phyloP scores from a whole-genome alignment of 179 eudicot genomes.

The Corrigiola litoralis region DNA sequence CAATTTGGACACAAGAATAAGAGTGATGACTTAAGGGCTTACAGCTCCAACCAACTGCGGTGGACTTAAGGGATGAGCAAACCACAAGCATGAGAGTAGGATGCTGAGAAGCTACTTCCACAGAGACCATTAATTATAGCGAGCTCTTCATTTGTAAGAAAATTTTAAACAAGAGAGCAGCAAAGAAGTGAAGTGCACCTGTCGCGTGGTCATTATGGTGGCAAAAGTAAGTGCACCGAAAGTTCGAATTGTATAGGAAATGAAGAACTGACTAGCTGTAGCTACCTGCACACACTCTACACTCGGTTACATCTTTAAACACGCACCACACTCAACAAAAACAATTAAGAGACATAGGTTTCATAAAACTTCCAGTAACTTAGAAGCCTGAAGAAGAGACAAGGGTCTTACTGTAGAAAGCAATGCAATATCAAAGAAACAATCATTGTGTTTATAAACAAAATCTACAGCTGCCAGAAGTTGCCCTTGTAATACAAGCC shows the following conservation, averaged over 20 bases:
- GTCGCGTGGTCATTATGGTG: slow-evolving; percentile 98
- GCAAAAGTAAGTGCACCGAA: slow-evolving; percentile 98
- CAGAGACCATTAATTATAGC: not conserved
- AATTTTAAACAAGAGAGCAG: not conserved
- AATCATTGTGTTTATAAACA: slow-evolving; percentile 66
- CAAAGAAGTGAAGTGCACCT: slow-evolving; percentile 36
- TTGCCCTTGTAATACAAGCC: slow-evolving; percentile 74
- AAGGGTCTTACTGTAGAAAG: slow-evolving; percentile 93
- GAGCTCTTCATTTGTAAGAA: not conserved
- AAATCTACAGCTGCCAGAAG: slow-evolving; percentile 83
- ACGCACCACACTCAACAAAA: not conserved
- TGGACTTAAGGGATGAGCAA: slow-evolving; percentile 83
- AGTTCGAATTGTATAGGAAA: slow-evolving; percentile 90
- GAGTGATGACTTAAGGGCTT: slow-evolving; percentile 43
- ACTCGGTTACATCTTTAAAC: not conserved
- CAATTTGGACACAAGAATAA: no score
- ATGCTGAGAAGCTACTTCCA: slow-evolving; percentile 77
- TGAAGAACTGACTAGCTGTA: slow-evolving; percentile 91
- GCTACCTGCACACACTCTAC: slow-evolving; percentile 62
- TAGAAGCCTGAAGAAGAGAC: no score
- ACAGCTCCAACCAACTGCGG: slow-evolving; percentile 85
- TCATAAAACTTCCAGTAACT: no score
- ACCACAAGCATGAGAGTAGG: slow-evolving; percentile 89
- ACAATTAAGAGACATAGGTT: no score
- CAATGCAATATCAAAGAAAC: slow-evolving; percentile 73